Conservation (phyloP, 2,329 filamentous ascomycete species). For the Penicillium verrucosum region DNA sequence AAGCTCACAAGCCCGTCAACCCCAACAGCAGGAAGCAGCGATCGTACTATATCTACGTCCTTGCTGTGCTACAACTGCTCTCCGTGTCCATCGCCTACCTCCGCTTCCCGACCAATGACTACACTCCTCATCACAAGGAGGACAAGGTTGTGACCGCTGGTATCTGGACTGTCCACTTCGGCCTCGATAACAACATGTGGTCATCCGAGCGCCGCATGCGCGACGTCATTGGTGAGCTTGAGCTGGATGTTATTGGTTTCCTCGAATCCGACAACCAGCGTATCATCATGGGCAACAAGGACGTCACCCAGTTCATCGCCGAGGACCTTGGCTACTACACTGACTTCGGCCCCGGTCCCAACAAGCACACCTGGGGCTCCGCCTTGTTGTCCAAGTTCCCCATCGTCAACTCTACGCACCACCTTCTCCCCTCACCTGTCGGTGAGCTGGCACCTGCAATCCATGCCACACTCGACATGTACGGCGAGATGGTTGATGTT, state of each 20-base stretch:
- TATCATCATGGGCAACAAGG: conserved; percentile 99
- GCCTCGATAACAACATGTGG: conserved; percentile 98
- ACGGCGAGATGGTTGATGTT: conserved; percentile 84
- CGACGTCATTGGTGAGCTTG: conserved; percentile 85
- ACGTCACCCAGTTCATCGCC: conserved; percentile 89
- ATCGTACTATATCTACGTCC: conserved; percentile 67
- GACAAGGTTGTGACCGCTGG: conserved; percentile 87
- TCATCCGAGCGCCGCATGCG: conserved; percentile 92
- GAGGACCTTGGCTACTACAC: conserved; percentile 99
- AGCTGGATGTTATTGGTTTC: conserved; percentile 94
- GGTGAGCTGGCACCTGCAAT: conserved; percentile 95
- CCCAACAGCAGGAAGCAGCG: conserved; percentile 50
- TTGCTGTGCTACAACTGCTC: conserved; percentile 74
- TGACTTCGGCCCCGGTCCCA: conserved; percentile 92
- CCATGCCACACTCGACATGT: conserved; percentile 91
- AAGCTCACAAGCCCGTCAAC: conserved; percentile 32
- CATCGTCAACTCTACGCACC: conserved; percentile 94
- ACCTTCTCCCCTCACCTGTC: conserved; percentile 87
- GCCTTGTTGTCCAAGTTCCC: conserved; percentile 95
- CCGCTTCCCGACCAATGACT: conserved; percentile 89
- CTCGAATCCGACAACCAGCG: conserved; percentile 90
- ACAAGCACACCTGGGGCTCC: conserved; percentile 98
- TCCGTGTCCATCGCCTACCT: conserved; percentile 79
- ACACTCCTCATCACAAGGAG: conserved; percentile 82
- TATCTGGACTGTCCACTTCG: conserved; percentile 99